phyloP scores from a whole-genome alignment of 805 yeast genomes.

The Kluyveromyces nonfermentans region DNA sequence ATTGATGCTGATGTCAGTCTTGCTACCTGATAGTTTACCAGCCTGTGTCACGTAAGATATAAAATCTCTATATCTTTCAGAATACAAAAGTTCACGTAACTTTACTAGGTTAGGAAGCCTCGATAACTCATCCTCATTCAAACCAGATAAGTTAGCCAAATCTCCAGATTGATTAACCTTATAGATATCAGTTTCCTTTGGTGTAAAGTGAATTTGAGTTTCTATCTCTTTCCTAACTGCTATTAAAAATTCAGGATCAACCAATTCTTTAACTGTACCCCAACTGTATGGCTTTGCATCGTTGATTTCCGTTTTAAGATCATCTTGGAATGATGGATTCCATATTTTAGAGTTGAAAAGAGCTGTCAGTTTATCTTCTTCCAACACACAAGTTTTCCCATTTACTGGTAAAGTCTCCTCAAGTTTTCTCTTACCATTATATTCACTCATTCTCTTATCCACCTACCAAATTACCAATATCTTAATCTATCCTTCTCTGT shows the following conservation, averaged over 20 bases:
- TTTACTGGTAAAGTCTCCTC: not conserved
- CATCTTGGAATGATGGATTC: constrained; percentile 31
- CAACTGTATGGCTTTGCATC: constrained; percentile 75
- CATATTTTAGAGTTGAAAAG: constrained; percentile 44
- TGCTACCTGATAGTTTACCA: constrained; percentile 82
- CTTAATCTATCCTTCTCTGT: too few species aligned
- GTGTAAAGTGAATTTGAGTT: constrained; percentile 76
- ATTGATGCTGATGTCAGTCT: constrained; percentile 88
- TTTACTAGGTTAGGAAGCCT: constrained; percentile 68
- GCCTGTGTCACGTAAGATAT: constrained; percentile 72
- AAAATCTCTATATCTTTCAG: constrained; percentile 72
- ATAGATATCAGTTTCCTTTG: constrained; percentile 94
- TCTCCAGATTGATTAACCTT: constrained; percentile 87
- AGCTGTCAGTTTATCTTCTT: constrained; percentile 28
- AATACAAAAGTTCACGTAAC: constrained; percentile 79
- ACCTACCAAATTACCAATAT: not conserved
- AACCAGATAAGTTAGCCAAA: constrained; percentile 82
- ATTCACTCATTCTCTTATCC: not conserved
- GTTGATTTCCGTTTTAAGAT: constrained; percentile 36
- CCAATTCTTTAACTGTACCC: constrained; percentile 70
- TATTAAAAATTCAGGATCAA: constrained; percentile 68
- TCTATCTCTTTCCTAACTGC: constrained; percentile 80
- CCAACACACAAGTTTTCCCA: constrained; percentile 8
- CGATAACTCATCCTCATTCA: constrained; percentile 64
- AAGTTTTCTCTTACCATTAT: not conserved